A percentile compares a stretch with the other conserved stretches of the same genome.
These are phyloP conservation scores for Passalora sequoiae DNA, from an alignment of 2,329 filamentous ascomycete species.

Conservation along the genomic window DNA sequence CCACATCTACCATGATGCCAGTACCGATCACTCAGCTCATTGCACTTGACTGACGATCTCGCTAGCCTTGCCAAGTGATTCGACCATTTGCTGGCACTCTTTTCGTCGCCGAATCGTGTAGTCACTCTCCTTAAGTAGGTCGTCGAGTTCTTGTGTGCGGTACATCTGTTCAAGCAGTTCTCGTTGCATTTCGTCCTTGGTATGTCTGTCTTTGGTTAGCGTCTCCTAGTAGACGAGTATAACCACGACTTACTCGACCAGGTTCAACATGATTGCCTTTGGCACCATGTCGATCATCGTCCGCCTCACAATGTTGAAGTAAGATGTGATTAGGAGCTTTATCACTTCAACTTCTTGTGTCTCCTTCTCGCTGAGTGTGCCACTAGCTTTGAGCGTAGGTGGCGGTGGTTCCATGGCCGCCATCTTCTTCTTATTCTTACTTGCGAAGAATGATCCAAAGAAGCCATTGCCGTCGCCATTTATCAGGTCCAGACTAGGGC, in stretches of 20 bases:
- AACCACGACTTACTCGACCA: constrained; percentile 71
- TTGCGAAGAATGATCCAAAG: constrained; percentile 97
- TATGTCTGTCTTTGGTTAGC: constrained; percentile 56
- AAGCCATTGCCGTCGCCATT: constrained; percentile 60
- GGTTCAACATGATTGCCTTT: constrained; percentile 96
- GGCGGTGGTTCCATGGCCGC: constrained; percentile 98
- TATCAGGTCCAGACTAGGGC: constrained; percentile 62
- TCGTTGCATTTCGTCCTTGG: constrained; percentile 97
- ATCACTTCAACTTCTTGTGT: constrained; percentile 96
- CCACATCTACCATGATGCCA: background rate
- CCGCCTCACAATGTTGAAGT: constrained; percentile 95
- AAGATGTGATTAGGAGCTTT: constrained; percentile 92
- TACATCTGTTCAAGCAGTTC: constrained; percentile 98
- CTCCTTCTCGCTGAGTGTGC: constrained; percentile 88
- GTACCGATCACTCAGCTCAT: constrained; percentile 32
- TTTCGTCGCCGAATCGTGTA: constrained; percentile 92
- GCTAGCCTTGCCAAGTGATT: constrained; percentile 72
- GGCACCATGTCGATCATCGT: constrained; percentile 99
- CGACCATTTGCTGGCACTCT: constrained; percentile 99
- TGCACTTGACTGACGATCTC: constrained; percentile 87
- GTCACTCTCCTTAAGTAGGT: constrained; percentile 94
- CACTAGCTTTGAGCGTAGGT: constrained; percentile 86
- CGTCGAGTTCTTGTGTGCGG: constrained; percentile 80
- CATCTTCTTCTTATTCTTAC: constrained; percentile 99
- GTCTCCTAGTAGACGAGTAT: background rate